Evolutionary conservation across 2,329 filamentous ascomycete species (phyloP).

Genomic region (Lecanosticta acicola): DNA sequence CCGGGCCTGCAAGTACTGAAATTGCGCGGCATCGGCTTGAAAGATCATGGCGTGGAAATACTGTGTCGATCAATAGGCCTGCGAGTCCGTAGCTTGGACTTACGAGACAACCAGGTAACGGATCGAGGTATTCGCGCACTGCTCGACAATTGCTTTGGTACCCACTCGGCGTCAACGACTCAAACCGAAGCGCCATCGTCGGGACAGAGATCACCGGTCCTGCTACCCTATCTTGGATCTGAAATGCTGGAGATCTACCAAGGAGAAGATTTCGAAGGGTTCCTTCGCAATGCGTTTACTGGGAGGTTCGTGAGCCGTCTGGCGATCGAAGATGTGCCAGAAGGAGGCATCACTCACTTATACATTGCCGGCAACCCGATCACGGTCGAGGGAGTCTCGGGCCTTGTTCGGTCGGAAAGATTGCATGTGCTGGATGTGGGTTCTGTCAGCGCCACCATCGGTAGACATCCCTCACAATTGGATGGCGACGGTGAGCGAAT

Average conservation of each 20-base stretch:
- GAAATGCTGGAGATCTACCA: slow-evolving; percentile 37
- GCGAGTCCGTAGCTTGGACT: slow-evolving; percentile 51
- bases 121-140: slow-evolving; percentile 50
- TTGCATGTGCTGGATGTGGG: slow-evolving; percentile 54
- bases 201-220: slow-evolving; percentile 22
- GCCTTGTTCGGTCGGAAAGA: slow-evolving; percentile 46
- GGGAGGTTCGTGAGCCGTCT: slow-evolving; percentile 48
- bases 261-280: slow-evolving; percentile 48
- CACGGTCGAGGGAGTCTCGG: slow-evolving; percentile 52
- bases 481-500: slow-evolving; percentile 19
- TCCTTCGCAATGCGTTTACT: slow-evolving; percentile 46
- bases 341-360: slow-evolving; percentile 55
- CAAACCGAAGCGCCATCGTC: not conserved
- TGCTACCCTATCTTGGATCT: slow-evolving; percentile 35
- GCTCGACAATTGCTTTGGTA: slow-evolving; percentile 46
- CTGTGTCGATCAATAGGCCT: slow-evolving; percentile 48
- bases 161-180: not conserved
- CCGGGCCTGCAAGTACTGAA: slow-evolving; percentile 53
- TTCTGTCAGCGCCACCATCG: slow-evolving; percentile 33
- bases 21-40: slow-evolving; percentile 49
- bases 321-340: slow-evolving; percentile 51
- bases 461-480: slow-evolving; percentile 24
- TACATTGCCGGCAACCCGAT: slow-evolving; percentile 53
- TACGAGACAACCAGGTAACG: slow-evolving; percentile 53
- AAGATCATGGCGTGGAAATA: slow-evolving; percentile 49